Conservation (phyloP, 2,329 filamentous ascomycete genomes). For the Neonectria punicea region DNA sequence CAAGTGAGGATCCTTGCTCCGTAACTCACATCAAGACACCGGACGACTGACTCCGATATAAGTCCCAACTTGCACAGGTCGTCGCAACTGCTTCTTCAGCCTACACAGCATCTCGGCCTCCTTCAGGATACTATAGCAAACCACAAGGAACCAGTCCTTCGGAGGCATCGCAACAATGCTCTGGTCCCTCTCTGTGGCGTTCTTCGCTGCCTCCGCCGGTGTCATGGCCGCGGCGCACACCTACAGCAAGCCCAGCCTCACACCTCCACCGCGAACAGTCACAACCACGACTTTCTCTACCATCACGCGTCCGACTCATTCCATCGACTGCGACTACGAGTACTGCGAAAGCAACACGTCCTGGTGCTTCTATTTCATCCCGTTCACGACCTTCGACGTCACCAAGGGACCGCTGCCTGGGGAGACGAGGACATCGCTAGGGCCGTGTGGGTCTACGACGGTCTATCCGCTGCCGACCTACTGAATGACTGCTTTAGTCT, state of each 20-base stretch:
- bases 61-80: neutral
- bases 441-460: slow-evolving; percentile 40
- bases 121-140: neutral
- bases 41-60: neutral
- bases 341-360: slow-evolving; percentile 51
- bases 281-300: slow-evolving; percentile 3
- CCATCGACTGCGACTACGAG: slow-evolving; percentile 46
- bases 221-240: slow-evolving; percentile 21
- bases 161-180: neutral
- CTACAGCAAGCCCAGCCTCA: slow-evolving; percentile 1
- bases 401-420: slow-evolving; percentile 49
- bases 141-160: neutral
- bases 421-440: slow-evolving; percentile 48
- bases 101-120: neutral
- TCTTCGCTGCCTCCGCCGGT: slow-evolving; percentile 19
- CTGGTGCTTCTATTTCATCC: slow-evolving; percentile 54
- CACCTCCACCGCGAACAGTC: neutral
- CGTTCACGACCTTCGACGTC: slow-evolving; percentile 49
- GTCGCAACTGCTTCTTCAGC: neutral
- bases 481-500: neutral
- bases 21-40: neutral
- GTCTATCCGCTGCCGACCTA: slow-evolving; percentile 1
- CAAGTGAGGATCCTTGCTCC: neutral
- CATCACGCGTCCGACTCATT: slow-evolving; percentile 24
- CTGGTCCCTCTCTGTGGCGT: neutral